Percentiles rank a stretch among this genome's conserved stretches.
These are phyloP conservation scores for Coemansia sp. DNA, from an alignment of 192 early-diverging fungal species.

Conservation along the genomic window DNA sequence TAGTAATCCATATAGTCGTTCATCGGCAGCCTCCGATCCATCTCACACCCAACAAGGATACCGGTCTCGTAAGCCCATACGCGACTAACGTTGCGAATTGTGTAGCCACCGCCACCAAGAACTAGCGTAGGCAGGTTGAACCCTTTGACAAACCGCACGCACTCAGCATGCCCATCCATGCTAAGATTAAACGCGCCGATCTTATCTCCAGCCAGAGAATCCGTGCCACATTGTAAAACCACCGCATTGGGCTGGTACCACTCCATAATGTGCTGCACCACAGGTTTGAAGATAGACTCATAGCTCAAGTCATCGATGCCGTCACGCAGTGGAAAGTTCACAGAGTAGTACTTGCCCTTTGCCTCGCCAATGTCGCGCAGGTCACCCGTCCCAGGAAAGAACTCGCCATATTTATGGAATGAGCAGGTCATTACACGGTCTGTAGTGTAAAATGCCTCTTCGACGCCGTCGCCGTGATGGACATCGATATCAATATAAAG, in stretches of 20 bases:
- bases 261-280: constrained; percentile 86
- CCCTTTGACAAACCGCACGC: constrained; percentile 88
- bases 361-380: constrained; percentile 91
- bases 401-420: constrained; percentile 99
- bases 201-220: constrained; percentile 91
- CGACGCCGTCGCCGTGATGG: constrained; percentile 98
- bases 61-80: constrained; percentile 96
- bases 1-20: constrained; percentile 89
- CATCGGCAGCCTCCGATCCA: constrained; percentile 76
- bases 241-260: constrained; percentile 90
- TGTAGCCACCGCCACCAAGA: constrained; percentile 97
- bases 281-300: constrained; percentile 85
- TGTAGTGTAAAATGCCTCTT: constrained; percentile 99
- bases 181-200: constrained; percentile 94
- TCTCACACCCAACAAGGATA: constrained; percentile 73
- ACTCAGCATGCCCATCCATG: constrained; percentile 92
- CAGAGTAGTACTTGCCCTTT: constrained; percentile 88
- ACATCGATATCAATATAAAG: constrained; percentile 99
- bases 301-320: constrained; percentile 94
- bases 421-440: constrained; percentile 99
- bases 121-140: constrained; percentile 92
- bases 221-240: constrained; percentile 96
- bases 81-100: constrained; percentile 92
- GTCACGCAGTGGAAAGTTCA: constrained; percentile 95
- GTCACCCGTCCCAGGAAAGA: constrained; percentile 97